Conservation (phyloP, 2,329 filamentous ascomycete species). For the Cryphonectria japonica region DNA sequence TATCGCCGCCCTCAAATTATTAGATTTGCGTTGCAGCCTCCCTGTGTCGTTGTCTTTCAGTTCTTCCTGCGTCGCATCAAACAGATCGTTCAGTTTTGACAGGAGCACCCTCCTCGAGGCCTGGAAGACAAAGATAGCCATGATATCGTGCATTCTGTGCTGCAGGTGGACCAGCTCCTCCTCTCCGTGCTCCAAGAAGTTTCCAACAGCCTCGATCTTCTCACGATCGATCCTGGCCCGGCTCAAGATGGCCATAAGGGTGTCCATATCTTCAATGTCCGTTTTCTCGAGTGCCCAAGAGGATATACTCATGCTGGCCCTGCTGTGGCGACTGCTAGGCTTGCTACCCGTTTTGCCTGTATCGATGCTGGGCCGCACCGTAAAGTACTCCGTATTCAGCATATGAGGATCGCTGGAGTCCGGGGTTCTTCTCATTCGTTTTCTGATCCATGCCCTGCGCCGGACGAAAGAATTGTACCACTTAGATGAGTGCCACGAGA, state of each 20-base stretch:
- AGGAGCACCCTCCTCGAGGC: slow-evolving; percentile 80
- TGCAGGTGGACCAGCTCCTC: slow-evolving; percentile 78
- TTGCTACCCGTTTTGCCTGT: slow-evolving; percentile 46
- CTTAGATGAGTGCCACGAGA: slow-evolving; percentile 84
- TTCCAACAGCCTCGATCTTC: slow-evolving; percentile 81
- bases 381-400: slow-evolving; percentile 80
- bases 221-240: slow-evolving; percentile 80
- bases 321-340: slow-evolving; percentile 36
- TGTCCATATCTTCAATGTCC: slow-evolving; percentile 65
- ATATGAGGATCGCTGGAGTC: slow-evolving; percentile 61
- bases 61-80: slow-evolving; percentile 58
- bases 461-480: slow-evolving; percentile 98
- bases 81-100: slow-evolving; percentile 66
- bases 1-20: slow-evolving; percentile 74
- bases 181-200: slow-evolving; percentile 76
- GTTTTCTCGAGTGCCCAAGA: slow-evolving; percentile 51
- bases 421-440: slow-evolving; percentile 67
- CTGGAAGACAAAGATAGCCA: slow-evolving; percentile 88
- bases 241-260: slow-evolving; percentile 70
- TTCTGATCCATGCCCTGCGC: slow-evolving; percentile 83
- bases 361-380: slow-evolving; percentile 63
- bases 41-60: slow-evolving; percentile 47
- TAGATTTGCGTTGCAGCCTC: slow-evolving; percentile 50
- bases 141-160: slow-evolving; percentile 79
- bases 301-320: slow-evolving; percentile 38